Conservation (phyloP, 352 stramenopile genomes). For the Pythium phragmitis region DNA sequence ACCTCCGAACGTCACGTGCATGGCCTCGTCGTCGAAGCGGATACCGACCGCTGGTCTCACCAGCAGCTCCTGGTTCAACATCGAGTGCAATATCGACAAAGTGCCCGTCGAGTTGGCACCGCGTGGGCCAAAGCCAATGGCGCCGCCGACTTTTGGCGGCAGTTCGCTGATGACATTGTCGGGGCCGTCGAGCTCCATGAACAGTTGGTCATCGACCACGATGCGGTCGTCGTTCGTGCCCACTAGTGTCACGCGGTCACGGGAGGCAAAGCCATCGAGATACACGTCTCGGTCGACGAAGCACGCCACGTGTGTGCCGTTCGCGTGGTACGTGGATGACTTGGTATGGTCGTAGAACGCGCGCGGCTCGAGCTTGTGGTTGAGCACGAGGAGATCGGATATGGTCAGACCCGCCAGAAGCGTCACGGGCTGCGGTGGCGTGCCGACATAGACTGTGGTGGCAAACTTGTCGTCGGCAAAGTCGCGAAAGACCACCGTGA, state of each 20-base stretch:
- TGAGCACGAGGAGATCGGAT: conserved; percentile 2
- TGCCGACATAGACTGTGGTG: conserved; percentile 7
- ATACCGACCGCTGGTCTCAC: conserved; percentile 12
- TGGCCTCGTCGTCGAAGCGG: background rate
- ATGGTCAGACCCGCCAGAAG: conserved; percentile 1
- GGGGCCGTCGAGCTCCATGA: conserved; percentile 9
- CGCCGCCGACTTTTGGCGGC: background rate
- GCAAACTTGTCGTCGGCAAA: background rate
- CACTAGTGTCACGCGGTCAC: conserved; percentile 5
- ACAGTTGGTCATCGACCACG: background rate
- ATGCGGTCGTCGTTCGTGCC: background rate
- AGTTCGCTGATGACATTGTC: background rate
- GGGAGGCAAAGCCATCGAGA: conserved; percentile 12
- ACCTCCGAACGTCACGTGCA: conserved; percentile 9
- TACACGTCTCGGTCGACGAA: background rate
- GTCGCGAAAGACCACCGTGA: background rate
- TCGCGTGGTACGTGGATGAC: conserved; percentile 22
- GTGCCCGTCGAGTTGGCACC: background rate
- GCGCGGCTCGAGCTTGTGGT: conserved; percentile 7
- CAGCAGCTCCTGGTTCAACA: conserved; percentile 8
- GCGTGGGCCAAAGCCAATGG: background rate
- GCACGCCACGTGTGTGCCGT: conserved; percentile 11
- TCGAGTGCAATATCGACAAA: conserved; percentile 1
- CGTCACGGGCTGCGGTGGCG: conserved; percentile 16
- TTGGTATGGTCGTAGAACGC: conserved; percentile 25